phyloP scores from a whole-genome alignment of 2,329 filamentous ascomycete species.

The Blumeria hordei region DNA sequence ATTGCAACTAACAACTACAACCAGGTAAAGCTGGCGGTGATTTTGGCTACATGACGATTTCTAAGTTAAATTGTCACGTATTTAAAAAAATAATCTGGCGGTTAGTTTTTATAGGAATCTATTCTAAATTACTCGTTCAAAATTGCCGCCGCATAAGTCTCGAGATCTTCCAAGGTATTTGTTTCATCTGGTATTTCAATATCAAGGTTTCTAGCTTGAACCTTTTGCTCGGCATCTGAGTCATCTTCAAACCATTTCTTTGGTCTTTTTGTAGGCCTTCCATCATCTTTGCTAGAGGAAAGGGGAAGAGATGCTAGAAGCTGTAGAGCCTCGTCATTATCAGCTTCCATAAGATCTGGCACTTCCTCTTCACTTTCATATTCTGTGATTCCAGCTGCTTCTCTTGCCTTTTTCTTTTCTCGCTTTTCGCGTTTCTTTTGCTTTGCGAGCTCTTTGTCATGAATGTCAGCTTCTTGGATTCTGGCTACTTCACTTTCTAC shows the following conservation, averaged over 20 bases:
- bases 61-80: too few relatives aligned
- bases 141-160: constrained; percentile 50
- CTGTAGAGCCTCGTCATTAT: constrained; percentile 27
- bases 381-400: constrained; percentile 19
- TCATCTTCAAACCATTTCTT: constrained; percentile 41
- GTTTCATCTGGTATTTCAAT: constrained; percentile 42
- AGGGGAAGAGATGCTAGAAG: constrained; percentile 32
- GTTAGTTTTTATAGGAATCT: too few relatives aligned
- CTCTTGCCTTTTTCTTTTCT: constrained; percentile 42
- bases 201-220: constrained; percentile 25
- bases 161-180: constrained; percentile 57
- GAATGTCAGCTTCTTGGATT: constrained; percentile 50
- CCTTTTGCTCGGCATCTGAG: constrained; percentile 10
- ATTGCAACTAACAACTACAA: too few relatives aligned
- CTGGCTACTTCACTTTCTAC: constrained; percentile 49
- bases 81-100: too few relatives aligned
- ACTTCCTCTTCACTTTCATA: constrained; percentile 10
- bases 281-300: constrained; percentile 25
- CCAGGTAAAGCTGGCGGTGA: too few relatives aligned
- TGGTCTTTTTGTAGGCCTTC: constrained; percentile 32
- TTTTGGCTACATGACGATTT: too few relatives aligned
- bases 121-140: constrained; percentile 20
- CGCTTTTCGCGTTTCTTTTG: constrained; percentile 56
- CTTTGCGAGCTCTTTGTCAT: constrained; percentile 61
- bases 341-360: constrained; percentile 3